Base-by-base conservation (phyloP, 768 basidiomycete species). In the Amanita fuliginea region DNA sequence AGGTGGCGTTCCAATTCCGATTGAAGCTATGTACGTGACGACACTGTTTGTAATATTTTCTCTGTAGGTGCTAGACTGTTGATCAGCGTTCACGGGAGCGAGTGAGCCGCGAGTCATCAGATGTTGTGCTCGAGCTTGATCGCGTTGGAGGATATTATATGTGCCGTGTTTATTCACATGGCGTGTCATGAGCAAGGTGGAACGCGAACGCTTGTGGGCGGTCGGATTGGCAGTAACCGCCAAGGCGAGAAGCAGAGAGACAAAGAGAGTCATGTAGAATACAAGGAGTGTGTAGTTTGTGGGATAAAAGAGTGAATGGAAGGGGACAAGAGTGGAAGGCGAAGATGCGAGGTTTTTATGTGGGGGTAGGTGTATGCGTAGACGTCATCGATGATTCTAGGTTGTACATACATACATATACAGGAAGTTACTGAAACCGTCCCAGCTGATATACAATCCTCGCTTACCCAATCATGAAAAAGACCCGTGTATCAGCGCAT, bases 401-500 rank as follows among this genome's bases (percentile, higher is more conserved):
- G 16, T 6, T 4, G 14, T 46, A 34, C 45, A 46, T 33, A 46
- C 45, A 46, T 33, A 46, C 32, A 21, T 7, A 24, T 46, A 32
- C 44, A 32, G 8, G 34, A 28, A 28, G 21, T 22, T 26, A 43
- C 26, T 8, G 30, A 43, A 28, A 43, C 26, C 42, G 42, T 28
- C 42, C 24, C 26, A 28, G 11, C 21, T 43, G 26, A 16, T 16
- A 22, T 24, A 24, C 21, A 28, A 42, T 28, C 24, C 16, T 18
- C n/a, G 14, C 42, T 43, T 30, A 43, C 42, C 42, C 10, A 26
- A 48, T 71, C 59, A 80, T n/a, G 79, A 74, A 59, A 78, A 81
- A 30, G 77, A 77, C 28, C 81, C 81, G 58, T 83, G 81, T 39
- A 83, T 77, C 51, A 83, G 63, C 2, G 79, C 79, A 52, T 83